A percentile compares a stretch with the other conserved stretches of the same genome.
These are phyloP conservation scores for Lentinula sp. DNA, from an alignment of 768 basidiomycete species.

Conservation along the genomic window DNA sequence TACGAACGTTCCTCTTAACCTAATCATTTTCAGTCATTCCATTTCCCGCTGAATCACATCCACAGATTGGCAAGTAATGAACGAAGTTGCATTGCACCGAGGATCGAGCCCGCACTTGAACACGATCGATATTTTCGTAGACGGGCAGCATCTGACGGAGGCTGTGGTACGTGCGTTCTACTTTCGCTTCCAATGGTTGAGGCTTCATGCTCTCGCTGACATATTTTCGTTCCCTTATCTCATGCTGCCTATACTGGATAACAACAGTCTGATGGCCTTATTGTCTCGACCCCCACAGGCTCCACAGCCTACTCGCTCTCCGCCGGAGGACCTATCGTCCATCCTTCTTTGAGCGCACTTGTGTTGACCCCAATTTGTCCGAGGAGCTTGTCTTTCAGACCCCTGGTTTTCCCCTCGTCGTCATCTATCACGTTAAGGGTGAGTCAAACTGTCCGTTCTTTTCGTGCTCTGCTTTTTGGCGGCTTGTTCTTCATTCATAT, in stretches of 20 bases:
- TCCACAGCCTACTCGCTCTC: slow-evolving; percentile 96
- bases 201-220: neutral
- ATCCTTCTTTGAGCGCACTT: slow-evolving; percentile 84
- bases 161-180: slow-evolving; percentile 65
- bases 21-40: neutral
- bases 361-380: slow-evolving; percentile 96
- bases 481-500: neutral
- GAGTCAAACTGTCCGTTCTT: slow-evolving; percentile 17
- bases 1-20: slow-evolving; percentile 3
- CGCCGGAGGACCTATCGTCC: slow-evolving; percentile 93
- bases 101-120: slow-evolving; percentile 89
- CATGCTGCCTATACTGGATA: neutral
- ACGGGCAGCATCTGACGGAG: slow-evolving; percentile 93
- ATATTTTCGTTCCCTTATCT: neutral
- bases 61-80: slow-evolving; percentile 94
- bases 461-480: neutral
- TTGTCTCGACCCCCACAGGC: slow-evolving; percentile 93
- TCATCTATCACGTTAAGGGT: slow-evolving; percentile 72
- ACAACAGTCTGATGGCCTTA: slow-evolving; percentile 82
- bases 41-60: neutral
- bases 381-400: slow-evolving; percentile 85
- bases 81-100: slow-evolving; percentile 89
- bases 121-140: slow-evolving; percentile 90
- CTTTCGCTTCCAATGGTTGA: neutral
- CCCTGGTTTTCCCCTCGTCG: slow-evolving; percentile 83